Percentiles rank a stretch among this genome's conserved stretches.
These are phyloP conservation scores for Phytophthora sojae DNA, from an alignment of 352 stramenopile species.

Conservation along the genomic window DNA sequence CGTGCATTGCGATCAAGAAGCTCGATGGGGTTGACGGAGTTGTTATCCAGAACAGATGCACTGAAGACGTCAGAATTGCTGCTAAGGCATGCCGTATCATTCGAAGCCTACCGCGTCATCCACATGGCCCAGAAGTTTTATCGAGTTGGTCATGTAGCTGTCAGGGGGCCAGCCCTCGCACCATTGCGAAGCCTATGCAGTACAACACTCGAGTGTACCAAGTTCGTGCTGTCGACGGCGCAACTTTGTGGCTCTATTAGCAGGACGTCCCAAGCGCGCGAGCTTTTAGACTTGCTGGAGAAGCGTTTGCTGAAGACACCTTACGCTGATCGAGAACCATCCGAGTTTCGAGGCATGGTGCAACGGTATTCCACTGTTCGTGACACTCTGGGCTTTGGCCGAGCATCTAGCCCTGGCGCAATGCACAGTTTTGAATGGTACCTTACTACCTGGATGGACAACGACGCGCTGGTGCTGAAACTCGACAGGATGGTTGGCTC, in stretches of 20 bases:
- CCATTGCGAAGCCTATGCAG: constrained; percentile 18
- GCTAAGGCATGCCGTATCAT: not conserved
- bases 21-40: not conserved
- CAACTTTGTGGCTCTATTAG: constrained; percentile 15
- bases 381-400: constrained; percentile 8
- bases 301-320: constrained; percentile 27
- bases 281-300: constrained; percentile 29
- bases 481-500: constrained; percentile 9
- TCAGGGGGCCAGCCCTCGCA: not conserved
- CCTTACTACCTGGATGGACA: constrained; percentile 7
- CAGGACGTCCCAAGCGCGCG: constrained; percentile 15
- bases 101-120: constrained; percentile 16
- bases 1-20: not conserved
- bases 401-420: not conserved
- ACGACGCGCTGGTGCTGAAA: not conserved
- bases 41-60: not conserved
- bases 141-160: constrained; percentile 12
- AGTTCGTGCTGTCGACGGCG: constrained; percentile 22
- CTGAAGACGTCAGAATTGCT: not conserved
- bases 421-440: constrained; percentile 26
- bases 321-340: constrained; percentile 3
- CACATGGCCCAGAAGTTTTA: constrained; percentile 40
- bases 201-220: constrained; percentile 11
- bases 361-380: constrained; percentile 13
- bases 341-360: constrained; percentile 13